Evolutionary conservation across 768 basidiomycete genomes (phyloP).

Genomic region (Mrakia hoshinonis): DNA sequence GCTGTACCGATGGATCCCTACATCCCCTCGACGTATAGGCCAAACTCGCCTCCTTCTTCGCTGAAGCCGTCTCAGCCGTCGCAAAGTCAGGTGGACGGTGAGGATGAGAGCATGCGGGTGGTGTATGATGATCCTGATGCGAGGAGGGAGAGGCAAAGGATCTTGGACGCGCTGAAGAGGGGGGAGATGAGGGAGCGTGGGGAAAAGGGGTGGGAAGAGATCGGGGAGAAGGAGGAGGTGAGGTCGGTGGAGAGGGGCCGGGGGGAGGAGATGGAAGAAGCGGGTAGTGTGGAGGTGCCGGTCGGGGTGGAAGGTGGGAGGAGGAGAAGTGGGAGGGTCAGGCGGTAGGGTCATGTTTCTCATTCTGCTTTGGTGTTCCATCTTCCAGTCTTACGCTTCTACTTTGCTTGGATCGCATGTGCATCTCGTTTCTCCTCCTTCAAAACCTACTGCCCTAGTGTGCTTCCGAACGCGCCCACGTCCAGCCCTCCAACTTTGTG

Average conservation of each 20-base stretch:
- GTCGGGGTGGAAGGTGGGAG: background rate
- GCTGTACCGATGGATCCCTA: background rate
- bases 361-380: background rate
- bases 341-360: background rate
- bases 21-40: background rate
- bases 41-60: constrained; percentile 10
- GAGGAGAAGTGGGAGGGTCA: constrained; percentile 11
- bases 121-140: constrained; percentile 16
- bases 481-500: constrained; percentile 3
- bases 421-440: background rate
- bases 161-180: background rate
- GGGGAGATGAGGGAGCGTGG: constrained; percentile 3
- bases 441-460: background rate
- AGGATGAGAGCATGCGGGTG: background rate
- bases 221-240: background rate
- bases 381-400: too few species aligned
- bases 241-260: background rate
- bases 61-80: background rate
- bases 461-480: background rate
- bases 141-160: background rate
- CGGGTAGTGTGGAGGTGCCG: too few species aligned
- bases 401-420: too few species aligned
- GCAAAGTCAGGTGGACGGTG: background rate
- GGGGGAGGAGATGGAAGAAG: background rate
- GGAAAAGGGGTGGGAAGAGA: constrained; percentile 1